phyloP scores from a whole-genome alignment of 805 yeast species.

The Jamesozyma hellenica region DNA sequence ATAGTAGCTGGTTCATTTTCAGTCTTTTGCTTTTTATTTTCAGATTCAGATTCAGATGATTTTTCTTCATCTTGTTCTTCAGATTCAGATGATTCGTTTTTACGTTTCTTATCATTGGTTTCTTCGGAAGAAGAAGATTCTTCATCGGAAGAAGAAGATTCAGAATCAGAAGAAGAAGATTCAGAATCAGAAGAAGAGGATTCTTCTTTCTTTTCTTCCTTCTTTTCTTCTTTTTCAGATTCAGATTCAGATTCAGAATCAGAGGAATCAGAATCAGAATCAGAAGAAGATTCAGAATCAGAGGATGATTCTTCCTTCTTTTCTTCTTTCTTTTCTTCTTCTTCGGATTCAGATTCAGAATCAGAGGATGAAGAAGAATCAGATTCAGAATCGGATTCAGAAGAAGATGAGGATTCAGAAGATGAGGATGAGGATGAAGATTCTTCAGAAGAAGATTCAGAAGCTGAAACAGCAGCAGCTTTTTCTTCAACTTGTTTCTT shows the following conservation, averaged over 20 bases:
- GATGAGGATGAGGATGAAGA: conserved; percentile 7
- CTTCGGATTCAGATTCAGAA: conserved; percentile 22
- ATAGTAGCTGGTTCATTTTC: conserved; percentile 70
- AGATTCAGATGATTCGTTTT: conserved; percentile 18
- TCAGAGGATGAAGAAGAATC: conserved; percentile 10
- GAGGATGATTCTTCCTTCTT: conserved; percentile 23
- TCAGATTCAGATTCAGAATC: conserved; percentile 11
- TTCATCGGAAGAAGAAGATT: conserved; percentile 8
- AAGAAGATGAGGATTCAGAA: conserved; percentile 6
- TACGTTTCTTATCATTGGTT: conserved; percentile 26
- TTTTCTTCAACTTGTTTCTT: conserved; percentile 21
- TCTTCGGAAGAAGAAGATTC: conserved; percentile 14
- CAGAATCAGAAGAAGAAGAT: conserved; percentile 3
- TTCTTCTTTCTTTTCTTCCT: conserved; percentile 30
- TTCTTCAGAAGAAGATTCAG: not conserved
- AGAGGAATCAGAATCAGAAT: conserved; percentile 2
- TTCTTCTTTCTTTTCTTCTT: conserved; percentile 30
- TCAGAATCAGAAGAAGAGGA: conserved; percentile 6
- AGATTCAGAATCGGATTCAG: conserved; percentile 5
- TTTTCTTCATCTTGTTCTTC: conserved; percentile 19
- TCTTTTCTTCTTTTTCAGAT: conserved; percentile 29
- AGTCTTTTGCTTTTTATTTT: conserved; percentile 46
- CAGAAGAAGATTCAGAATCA: conserved; percentile 7
- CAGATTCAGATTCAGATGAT: conserved; percentile 28
- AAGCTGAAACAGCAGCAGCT: conserved; percentile 11